Evolutionary conservation across 257 asterid species (phyloP), one percentile per base, ranked within the genome.

Genomic region (Penstemon barbatus): DNA sequence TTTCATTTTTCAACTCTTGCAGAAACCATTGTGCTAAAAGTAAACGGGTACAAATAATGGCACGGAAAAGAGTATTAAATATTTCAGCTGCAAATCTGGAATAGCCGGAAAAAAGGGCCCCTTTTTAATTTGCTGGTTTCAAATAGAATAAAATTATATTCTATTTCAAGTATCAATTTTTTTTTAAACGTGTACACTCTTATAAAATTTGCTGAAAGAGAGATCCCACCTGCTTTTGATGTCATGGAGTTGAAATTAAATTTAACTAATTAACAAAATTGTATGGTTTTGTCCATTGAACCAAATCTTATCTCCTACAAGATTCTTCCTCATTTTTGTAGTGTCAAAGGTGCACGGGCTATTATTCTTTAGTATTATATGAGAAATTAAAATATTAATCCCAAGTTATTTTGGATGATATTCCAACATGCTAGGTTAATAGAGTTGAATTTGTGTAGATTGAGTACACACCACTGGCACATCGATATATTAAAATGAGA

Each of bases 1-100:
- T 15, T 15, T 15, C 8, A 36, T 9, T 13, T 52, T 9, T 52
- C 4, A 13, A 12, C 13, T 13, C 18, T 3, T 52, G 57, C 37
- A 7, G 50, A 52, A 56, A 5, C 45, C 12, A 25, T 15, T 12
- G 18, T 15, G 18, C 18, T 55, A 11, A 9, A 56, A 43, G 57
- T 44, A 44, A 56, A 50, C 52, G 71, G 4, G 13, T 39, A 39
- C 52, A 50, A 46, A 48, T 48, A 57, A 63, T 63, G 25, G n/a
- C 5, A 5, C 9, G 49, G 2, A 52, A 52, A 60, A 54, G 36
- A 25, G 52, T 65, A 15, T 7, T 18, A 10, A 7, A 66, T 8
- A 9, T 33, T 44, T 57, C 57, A 50, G 41, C 33, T 45, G 49
- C 40, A 60, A 54, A 18, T 18, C 7, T 39, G 53, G 65, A 60